Evolutionary conservation across 2,329 filamentous ascomycete species (phyloP), one percentile per base, ranked within the genome.

Genomic region (Colletotrichum spinosum): DNA sequence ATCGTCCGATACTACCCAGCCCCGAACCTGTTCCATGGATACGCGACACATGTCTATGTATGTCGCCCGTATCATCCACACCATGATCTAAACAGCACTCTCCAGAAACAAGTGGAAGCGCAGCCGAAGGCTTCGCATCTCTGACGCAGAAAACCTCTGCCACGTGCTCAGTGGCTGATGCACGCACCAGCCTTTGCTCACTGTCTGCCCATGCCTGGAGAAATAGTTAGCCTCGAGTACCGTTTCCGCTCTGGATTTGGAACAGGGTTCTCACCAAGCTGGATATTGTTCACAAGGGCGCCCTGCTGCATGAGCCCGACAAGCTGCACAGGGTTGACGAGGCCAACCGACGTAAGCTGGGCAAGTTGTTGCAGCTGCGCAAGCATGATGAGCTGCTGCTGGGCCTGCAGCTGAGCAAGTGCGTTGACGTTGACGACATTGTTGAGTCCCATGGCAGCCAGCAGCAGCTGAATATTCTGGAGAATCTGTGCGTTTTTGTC

Each of bases 261-360:
- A 12, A 2, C 11, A 10, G 35, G 33, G 70, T 71, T 71, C 73
- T 76, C 77, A 79, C 79, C 60, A 13, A 73, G 34, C 12, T 69
- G 67, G 44, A 70, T 50, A 8, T 68, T 67, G 48, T 62, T 67
- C 54, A 65, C 67, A 10, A 69, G 48, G 33, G 70, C 60, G 25
- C 68, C 69, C 66, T 72, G 68, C 60, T 70, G 68, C 60, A 74
- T 60, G 10, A 74, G 65, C 10, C 60, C 55, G 8, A 72, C 33
- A 25, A 74, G 38, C 49, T 75, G 67, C n/a, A 68, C 45, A 6
- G 63, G 65, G 53, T 52, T 59, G 53, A 75, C 56, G 48, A 75
- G 53, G 25, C 70, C 67, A 15, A 75, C 59, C 11, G 69, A 62
- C 56, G 68, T 65, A 17, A 75, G 69, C 51, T 69, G 69, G 44